Evolutionary conservation across 371 early-diverging fungal species (phyloP), one percentile per base, ranked within the genome.

Genomic region (Mucor circinelloides): DNA sequence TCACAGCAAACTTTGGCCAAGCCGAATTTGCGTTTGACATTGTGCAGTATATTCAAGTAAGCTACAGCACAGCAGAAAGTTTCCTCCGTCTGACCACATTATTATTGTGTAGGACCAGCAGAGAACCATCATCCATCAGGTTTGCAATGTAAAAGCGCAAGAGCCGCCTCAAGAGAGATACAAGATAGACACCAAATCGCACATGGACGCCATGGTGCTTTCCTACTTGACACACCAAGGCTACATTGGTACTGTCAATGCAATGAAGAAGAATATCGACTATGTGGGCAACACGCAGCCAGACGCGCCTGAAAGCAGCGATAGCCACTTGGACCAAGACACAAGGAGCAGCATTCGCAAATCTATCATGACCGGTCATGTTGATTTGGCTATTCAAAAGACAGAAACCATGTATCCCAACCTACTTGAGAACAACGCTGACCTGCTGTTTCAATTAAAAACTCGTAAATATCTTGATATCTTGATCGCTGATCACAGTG

Each of bases 1-100:
- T 97, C 12, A 83, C 88, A 58, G 94, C 90, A 13, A 99, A 98
- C 76, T 99, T 99, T 89, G 99, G 99, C 1, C 87, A 77, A 27
- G 64, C 89, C 32, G 81, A 87, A 5, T 99, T 99, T 79, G 68
- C 81, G 30, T 99, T 92, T 80, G 95, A 95, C 70, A 97, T 98
- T 72, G 87, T 79, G 6, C 81, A 85, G 48, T 94, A 93, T 68
- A 87, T 90, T 70, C 84, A 85, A 74, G 90, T 87, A 80, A 54
- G 17, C 78, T 52, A 27, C 9, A 28, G 30, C 30, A 6, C 17
- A 44, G 17, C 17, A 17, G n/a, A n/a, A n/a, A n/a, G 4, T 8
- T 19, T 19, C 44, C 44, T 6, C 7, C 12, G 6, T 23, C 42
- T 9, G 9, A 10, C 17, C 21, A 6, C 48, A 19, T 46, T 21